phyloP scores from a whole-genome alignment of 371 early-diverging fungal genomes.

The Furculomyces boomerangus region DNA sequence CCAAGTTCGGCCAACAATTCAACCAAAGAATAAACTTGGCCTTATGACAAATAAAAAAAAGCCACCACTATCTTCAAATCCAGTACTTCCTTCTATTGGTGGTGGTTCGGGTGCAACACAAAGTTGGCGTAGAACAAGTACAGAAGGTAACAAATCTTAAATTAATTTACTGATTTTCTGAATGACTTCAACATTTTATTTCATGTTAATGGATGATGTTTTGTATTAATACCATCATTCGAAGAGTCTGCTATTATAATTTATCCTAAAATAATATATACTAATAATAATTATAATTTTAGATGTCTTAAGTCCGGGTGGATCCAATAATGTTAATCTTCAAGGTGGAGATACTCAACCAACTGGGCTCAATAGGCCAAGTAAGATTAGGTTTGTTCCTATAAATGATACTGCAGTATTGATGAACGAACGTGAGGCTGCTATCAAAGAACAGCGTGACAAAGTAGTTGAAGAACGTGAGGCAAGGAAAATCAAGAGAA shows the following conservation, averaged over 20 bases:
- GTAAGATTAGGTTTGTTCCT: background rate
- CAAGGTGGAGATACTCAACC: background rate
- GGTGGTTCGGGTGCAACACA: background rate
- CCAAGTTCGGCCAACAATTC: background rate
- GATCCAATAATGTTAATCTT: background rate
- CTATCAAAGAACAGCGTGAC: background rate
- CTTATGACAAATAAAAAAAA: background rate
- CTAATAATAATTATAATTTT: too few relatives aligned
- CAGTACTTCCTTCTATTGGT: background rate
- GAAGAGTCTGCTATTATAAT: too few relatives aligned
- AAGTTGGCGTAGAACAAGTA: background rate
- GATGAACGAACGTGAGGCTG: conserved; percentile 1
- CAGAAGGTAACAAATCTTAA: too few relatives aligned
- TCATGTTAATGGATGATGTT: too few relatives aligned
- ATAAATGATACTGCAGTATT: conserved; percentile 1
- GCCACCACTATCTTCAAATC: background rate
- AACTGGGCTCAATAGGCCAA: background rate
- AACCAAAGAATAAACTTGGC: conserved; percentile 2
- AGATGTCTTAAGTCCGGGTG: background rate
- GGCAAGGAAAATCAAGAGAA: background rate
- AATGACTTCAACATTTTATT: too few relatives aligned
- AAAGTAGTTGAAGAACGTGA: conserved; percentile 2
- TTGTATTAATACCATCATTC: too few relatives aligned
- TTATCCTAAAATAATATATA: too few relatives aligned
- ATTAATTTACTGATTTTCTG: too few relatives aligned